These are phyloP conservation scores for Trametes sanguinea DNA, from an alignment of 768 basidiomycete species.

Conservation along the genomic window DNA sequence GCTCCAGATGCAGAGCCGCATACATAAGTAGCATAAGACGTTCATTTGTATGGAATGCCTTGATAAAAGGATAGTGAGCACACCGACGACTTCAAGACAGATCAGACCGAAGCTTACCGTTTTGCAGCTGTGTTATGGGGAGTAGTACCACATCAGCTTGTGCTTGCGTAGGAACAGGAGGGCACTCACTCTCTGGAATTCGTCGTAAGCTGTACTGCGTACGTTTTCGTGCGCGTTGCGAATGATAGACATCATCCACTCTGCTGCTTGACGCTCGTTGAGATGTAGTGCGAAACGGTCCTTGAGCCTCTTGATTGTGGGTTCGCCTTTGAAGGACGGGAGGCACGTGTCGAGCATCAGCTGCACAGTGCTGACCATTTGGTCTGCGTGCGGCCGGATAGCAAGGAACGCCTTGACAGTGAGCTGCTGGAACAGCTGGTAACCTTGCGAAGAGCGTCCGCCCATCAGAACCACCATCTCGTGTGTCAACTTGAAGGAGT, in stretches of 20 bases:
- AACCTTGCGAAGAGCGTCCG: constrained; percentile 91
- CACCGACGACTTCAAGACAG: too few relatives aligned
- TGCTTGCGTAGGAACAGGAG: background rate
- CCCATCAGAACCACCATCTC: constrained; percentile 99
- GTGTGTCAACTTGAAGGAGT: constrained; percentile 96
- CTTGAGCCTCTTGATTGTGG: constrained; percentile 81
- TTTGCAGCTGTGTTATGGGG: constrained; percentile 43
- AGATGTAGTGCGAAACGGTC: constrained; percentile 85
- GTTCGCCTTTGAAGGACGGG: constrained; percentile 96
- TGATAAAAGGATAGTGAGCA: background rate
- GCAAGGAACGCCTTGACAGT: constrained; percentile 97
- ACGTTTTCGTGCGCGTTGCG: constrained; percentile 95
- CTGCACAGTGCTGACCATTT: constrained; percentile 83
- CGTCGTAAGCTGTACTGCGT: constrained; percentile 91
- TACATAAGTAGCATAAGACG: too few relatives aligned
- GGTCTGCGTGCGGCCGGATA: constrained; percentile 90
- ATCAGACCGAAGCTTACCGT: constrained; percentile 34
- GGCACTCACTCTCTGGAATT: constrained; percentile 81
- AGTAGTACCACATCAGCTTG: background rate
- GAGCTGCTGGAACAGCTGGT: constrained; percentile 89
- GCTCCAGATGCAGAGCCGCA: too few relatives aligned
- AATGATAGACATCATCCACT: constrained; percentile 88
- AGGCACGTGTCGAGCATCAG: constrained; percentile 95
- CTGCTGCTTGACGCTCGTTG: constrained; percentile 89
- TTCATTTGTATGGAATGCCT: constrained; percentile 39